Base-by-base conservation (phyloP, 371 early-diverging fungal genomes). In the Mortierella polycephala region DNA sequence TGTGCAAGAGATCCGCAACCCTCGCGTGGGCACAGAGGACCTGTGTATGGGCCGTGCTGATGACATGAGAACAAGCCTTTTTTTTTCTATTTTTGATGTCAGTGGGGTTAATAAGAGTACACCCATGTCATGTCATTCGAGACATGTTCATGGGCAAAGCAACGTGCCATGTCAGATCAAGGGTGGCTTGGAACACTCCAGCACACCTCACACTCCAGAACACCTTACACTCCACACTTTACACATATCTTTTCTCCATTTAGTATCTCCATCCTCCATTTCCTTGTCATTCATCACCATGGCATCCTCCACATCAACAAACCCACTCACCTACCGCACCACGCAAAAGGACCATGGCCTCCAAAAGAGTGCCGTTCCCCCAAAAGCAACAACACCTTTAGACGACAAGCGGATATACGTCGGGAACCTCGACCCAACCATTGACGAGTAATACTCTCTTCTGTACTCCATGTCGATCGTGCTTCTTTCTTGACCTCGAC, bases 361-460 rank as follows among this genome's bases (percentile, higher is more conserved):
- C 45, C 56, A 20, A 40, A 39, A 21, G 40, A 55, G 37, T 39
- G 47, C n/a, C n/a, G 14, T 6, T n/a, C 60, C 13, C 30, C 16
- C 20, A 16, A 16, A 51, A 20, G 47, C 39, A 37, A 14, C 49
- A 64, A 9, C 14, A n/a, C 9, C 70, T 14, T 23, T 77, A 39
- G 82, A 81, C 51, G 83, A 83, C 30, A 81, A 85, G 82, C 83
- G 87, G 54, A 74, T 90, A 54, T 89, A 89, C 64, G 85, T 91
- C 62, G 89, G 91, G 47, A 89, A 89, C 64, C 73, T 89, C 12
- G 88, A 88, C 71, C 74, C 86, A 45, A 64, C 86, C 4, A 79
- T 91, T 16, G 87, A 89, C 62, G 91, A 91, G 90, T 89, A 84
- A 39, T 18, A 7, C 10, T 14, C 14, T 37, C 12, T 49, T 49